Evolutionary conservation across 2,329 filamentous ascomycete genomes (phyloP).

Genomic region (Hypoxylon sp.): DNA sequence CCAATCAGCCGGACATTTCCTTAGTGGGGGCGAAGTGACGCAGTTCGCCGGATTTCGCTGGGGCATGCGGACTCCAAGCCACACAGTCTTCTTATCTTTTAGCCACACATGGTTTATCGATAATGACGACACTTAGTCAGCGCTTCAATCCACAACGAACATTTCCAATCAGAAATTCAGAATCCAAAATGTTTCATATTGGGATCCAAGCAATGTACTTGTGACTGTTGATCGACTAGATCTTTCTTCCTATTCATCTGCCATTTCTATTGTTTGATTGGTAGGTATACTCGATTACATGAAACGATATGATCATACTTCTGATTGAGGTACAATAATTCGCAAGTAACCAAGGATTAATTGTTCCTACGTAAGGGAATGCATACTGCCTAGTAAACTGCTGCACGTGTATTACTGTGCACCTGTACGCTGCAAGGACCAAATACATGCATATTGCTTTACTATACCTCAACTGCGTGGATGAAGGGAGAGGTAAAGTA

Average conservation of each 20-base stretch:
- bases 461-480: constrained; percentile 2
- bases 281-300: neutral
- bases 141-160: constrained; percentile 1
- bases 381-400: constrained; percentile 2
- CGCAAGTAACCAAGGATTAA: neutral
- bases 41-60: constrained; percentile 20
- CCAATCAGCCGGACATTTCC: constrained; percentile 25
- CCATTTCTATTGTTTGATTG: constrained; percentile 7
- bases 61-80: constrained; percentile 7
- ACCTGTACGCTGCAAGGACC: constrained; percentile 3
- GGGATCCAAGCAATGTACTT: constrained; percentile 14
- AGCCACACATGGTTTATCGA: constrained; percentile 27
- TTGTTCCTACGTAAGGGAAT: neutral
- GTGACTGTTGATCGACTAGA: constrained; percentile 20
- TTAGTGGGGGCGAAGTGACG: constrained; percentile 40
- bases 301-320: constrained; percentile 2
- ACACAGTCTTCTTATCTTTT: constrained; percentile 9
- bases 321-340: constrained; percentile 3
- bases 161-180: neutral
- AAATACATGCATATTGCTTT: neutral
- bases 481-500: constrained; percentile 2
- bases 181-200: constrained; percentile 4
- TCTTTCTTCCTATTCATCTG: constrained; percentile 5
- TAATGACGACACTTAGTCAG: constrained; percentile 6
- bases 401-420: neutral